Percentiles rank a stretch among this genome's conserved stretches.
phyloP scores from a whole-genome alignment of 2,329 filamentous ascomycete genomes.

The Pestalotiopsis fici region DNA sequence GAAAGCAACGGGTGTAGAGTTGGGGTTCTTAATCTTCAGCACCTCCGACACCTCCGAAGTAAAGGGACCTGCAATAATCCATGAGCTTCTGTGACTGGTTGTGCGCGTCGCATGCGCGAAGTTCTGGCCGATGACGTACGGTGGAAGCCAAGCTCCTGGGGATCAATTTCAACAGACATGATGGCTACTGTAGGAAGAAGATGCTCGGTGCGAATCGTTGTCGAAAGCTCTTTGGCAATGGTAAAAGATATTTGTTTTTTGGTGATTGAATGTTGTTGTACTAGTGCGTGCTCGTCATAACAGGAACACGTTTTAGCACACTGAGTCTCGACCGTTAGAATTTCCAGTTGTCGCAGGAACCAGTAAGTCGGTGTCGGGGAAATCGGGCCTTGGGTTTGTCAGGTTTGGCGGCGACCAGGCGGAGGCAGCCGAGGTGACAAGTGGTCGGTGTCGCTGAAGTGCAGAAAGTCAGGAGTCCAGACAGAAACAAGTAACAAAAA shows the following conservation, averaged over 20 bases:
- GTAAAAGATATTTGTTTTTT: not conserved
- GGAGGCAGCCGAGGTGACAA: slow-evolving; percentile 4
- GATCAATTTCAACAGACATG: slow-evolving; percentile 96
- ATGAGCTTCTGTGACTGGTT: slow-evolving; percentile 19
- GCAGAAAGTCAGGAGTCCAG: not conserved
- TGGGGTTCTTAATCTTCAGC: slow-evolving; percentile 66
- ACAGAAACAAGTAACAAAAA: not conserved
- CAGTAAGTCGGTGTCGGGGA: slow-evolving; percentile 1
- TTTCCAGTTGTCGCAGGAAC: slow-evolving; percentile 1
- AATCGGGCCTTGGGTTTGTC: slow-evolving; percentile 1
- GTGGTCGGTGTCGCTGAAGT: not conserved
- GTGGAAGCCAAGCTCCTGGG: slow-evolving; percentile 87
- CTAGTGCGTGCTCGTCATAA: not conserved
- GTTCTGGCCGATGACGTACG: slow-evolving; percentile 59
- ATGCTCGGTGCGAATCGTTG: not conserved
- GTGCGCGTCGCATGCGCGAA: slow-evolving; percentile 4
- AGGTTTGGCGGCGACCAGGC: not conserved
- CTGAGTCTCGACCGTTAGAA: not conserved
- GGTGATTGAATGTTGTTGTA: not conserved
- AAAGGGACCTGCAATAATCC: slow-evolving; percentile 57
- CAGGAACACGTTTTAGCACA: not conserved
- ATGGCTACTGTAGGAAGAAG: not conserved
- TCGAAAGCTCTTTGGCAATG: not conserved
- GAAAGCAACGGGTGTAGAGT: slow-evolving; percentile 64
- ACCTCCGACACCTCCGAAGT: slow-evolving; percentile 66